A percentile compares a stretch with the other conserved stretches of the same genome.
Conservation (phyloP, 129 eudicot species). For the Flaveria brownii region DNA sequence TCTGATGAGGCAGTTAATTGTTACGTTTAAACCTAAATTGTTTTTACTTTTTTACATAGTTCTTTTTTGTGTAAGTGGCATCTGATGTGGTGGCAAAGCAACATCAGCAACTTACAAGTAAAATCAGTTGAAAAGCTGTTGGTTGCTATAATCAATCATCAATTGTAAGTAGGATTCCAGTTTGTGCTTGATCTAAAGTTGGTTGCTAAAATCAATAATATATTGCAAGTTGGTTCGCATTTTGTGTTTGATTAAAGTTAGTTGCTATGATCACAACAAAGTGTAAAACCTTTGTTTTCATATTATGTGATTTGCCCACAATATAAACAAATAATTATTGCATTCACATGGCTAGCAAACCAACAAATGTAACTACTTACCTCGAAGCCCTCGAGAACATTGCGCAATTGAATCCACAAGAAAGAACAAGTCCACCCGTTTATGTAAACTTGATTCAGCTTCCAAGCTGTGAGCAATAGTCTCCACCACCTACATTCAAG, state of each 20-base stretch:
- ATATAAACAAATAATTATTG: neutral
- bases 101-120: neutral
- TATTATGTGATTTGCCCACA: neutral
- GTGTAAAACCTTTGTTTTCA: neutral
- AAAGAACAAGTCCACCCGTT: slow-evolving; percentile 86
- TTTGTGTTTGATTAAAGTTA: neutral
- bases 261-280: neutral
- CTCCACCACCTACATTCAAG: slow-evolving; percentile 71
- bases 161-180: neutral
- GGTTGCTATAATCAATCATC: too few relatives aligned
- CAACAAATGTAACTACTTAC: slow-evolving; percentile 35
- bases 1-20: neutral
- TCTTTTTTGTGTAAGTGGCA: neutral
- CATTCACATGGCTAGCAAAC: neutral
- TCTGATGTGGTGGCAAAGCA: neutral
- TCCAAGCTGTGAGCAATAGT: slow-evolving; percentile 76
- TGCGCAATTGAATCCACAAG: slow-evolving; percentile 97
- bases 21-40: neutral
- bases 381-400: slow-evolving; percentile 83
- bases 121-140: neutral
- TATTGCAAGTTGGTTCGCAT: neutral
- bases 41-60: neutral
- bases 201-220: neutral
- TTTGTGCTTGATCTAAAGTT: neutral
- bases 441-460: slow-evolving; percentile 69